These are phyloP conservation scores for Amylocarpus encephaloides DNA, from an alignment of 2,329 filamentous ascomycete species.

Conservation along the genomic window DNA sequence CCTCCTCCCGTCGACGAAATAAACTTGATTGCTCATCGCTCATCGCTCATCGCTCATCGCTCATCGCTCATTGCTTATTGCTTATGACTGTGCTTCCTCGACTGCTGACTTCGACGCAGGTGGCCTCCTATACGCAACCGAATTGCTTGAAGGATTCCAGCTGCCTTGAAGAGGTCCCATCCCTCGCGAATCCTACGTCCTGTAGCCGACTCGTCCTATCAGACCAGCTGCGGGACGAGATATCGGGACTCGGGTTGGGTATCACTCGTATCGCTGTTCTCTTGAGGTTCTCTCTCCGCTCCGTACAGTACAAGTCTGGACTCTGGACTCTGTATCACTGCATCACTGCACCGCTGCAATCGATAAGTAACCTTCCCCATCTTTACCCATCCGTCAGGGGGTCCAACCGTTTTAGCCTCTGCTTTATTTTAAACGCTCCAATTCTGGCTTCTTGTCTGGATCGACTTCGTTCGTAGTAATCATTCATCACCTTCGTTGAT, in stretches of 20 bases:
- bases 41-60: no score
- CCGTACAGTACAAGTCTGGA: not conserved
- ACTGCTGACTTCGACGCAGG: conserved; percentile 7
- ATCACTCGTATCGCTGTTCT: conserved; percentile 14
- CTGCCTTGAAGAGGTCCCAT: no score
- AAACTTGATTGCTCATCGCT: not conserved
- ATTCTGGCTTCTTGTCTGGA: not conserved
- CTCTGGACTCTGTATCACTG: not conserved
- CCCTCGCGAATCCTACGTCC: no score
- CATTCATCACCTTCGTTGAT: not conserved
- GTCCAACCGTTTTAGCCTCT: not conserved
- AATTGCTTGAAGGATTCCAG: not conserved
- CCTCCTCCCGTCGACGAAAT: not conserved
- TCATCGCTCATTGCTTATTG: no score
- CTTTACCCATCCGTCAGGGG: not conserved
- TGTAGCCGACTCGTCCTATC: not conserved
- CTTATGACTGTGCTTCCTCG: conserved; percentile 2
- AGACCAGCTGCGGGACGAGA: conserved; percentile 4
- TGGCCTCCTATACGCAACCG: conserved; percentile 5
- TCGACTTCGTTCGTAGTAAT: no score
- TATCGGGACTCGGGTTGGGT: conserved; percentile 12
- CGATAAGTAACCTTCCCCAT: conserved; percentile 2
- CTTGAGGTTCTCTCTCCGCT: conserved; percentile 3
- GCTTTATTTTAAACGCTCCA: not conserved
- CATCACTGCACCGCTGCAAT: not conserved